Conservation (phyloP, 371 early-diverging fungal species). For the Mucor ambiguus region DNA sequence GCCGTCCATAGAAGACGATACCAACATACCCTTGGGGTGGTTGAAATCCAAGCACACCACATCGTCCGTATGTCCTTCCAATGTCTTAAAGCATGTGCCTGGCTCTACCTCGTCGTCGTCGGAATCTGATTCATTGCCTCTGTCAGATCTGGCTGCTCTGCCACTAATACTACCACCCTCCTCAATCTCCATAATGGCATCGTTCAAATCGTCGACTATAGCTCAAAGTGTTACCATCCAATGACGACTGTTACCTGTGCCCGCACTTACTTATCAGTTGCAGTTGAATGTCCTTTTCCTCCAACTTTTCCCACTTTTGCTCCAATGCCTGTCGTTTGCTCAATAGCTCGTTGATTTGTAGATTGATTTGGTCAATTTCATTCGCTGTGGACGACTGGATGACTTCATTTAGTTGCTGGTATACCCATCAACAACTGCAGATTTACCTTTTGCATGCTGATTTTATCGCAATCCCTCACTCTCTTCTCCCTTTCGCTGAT, state of each 20-base stretch:
- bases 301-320: conserved; percentile 56
- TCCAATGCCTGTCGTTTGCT: conserved; percentile 55
- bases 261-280: conserved; percentile 23
- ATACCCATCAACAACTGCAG: neutral
- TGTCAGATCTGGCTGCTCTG: conserved; percentile 6
- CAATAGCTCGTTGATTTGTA: conserved; percentile 57
- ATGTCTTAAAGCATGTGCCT: conserved; percentile 57
- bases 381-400: conserved; percentile 45
- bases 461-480: conserved; percentile 52
- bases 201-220: conserved; percentile 45
- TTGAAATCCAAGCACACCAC: conserved; percentile 75
- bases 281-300: conserved; percentile 53
- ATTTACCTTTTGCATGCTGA: conserved; percentile 55
- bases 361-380: conserved; percentile 67
- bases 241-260: neutral
- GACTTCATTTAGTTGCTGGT: neutral
- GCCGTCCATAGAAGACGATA: conserved; percentile 79
- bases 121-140: conserved; percentile 10
- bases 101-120: conserved; percentile 36
- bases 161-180: conserved; percentile 19
- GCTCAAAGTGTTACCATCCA: neutral
- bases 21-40: conserved; percentile 63
- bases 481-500: conserved; percentile 56
- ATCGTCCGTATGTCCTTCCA: conserved; percentile 74
- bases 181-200: conserved; percentile 41